phyloP scores from a whole-genome alignment of 345 rosid genomes.

The Conringia planisiliqua region DNA sequence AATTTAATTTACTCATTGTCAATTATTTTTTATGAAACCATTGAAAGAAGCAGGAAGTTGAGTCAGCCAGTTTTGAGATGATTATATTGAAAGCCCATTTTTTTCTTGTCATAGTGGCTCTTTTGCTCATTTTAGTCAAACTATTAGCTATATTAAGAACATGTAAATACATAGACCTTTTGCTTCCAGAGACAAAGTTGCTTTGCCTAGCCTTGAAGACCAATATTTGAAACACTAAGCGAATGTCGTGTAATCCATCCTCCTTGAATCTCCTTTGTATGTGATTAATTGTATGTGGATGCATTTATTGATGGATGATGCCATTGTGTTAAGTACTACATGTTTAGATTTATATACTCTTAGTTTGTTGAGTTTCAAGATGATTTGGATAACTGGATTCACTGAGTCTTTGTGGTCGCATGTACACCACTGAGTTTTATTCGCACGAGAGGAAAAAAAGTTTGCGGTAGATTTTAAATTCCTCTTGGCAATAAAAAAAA shows the following conservation, averaged over 20 bases:
- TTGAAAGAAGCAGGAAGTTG: slow-evolving; percentile 5
- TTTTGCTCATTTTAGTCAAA: background rate
- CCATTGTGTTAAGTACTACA: no score
- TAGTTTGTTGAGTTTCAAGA: no score
- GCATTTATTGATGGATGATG: no score
- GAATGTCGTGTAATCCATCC: background rate
- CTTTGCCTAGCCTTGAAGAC: background rate
- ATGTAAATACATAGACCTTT: background rate
- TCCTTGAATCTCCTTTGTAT: background rate
- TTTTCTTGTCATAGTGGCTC: background rate
- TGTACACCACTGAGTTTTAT: no score
- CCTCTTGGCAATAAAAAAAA: no score
- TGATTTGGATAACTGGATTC: no score
- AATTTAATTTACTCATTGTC: slow-evolving; percentile 14
- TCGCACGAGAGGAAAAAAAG: no score
- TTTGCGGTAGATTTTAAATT: no score
- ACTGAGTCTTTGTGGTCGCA: no score
- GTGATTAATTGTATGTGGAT: background rate
- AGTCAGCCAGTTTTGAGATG: background rate
- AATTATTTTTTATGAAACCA: slow-evolving; percentile 10
- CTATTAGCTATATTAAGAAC: background rate
- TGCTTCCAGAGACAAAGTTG: background rate
- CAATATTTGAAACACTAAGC: background rate
- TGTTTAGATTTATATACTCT: no score
- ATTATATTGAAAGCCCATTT: background rate